phyloP scores from a whole-genome alignment of 73 alveolate genomes.

The Uronychia binucleata region DNA sequence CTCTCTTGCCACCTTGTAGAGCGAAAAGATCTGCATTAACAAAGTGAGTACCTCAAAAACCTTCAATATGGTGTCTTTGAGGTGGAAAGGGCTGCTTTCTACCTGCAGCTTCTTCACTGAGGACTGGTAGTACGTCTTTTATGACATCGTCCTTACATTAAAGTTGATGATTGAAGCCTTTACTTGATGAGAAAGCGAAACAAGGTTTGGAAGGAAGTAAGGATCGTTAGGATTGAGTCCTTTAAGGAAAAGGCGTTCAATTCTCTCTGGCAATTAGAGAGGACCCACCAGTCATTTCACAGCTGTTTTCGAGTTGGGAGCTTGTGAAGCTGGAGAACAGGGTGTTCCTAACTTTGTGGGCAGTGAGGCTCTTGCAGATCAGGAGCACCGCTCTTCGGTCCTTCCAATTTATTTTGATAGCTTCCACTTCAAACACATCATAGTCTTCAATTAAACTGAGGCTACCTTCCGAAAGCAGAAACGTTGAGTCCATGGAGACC shows the following conservation, averaged over 20 bases:
- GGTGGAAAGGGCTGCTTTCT: neutral
- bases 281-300: neutral
- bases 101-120: neutral
- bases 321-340: neutral
- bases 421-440: neutral
- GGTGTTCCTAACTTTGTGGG: neutral
- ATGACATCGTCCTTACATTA: neutral
- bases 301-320: neutral
- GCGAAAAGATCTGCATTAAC: neutral
- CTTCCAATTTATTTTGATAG: neutral
- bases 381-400: neutral
- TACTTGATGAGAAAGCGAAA: neutral
- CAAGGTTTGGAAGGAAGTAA: neutral
- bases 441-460: neutral
- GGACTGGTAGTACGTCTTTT: neutral
- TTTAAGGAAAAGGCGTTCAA: neutral
- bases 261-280: neutral
- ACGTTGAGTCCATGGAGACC: neutral
- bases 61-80: neutral
- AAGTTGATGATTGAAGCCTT: neutral
- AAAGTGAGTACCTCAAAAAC: neutral
- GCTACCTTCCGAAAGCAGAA: neutral
- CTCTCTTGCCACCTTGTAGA: neutral
- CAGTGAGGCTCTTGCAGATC: neutral
- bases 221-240: neutral